Base-by-base conservation (phyloP, 2,329 filamentous ascomycete genomes). In the Xylaria polymorpha region DNA sequence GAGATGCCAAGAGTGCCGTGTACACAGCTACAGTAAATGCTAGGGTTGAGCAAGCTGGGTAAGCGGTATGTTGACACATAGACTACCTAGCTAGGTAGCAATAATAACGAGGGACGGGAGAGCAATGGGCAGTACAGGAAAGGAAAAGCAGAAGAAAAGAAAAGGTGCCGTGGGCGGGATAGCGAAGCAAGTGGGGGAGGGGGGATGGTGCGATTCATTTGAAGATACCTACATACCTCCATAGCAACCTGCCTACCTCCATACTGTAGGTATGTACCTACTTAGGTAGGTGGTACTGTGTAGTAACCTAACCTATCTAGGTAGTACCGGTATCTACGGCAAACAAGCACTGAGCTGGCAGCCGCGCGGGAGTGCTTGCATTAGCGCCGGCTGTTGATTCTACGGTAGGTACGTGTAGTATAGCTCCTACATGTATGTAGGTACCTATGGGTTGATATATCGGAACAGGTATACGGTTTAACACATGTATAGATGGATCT, bases 351-450 rank as follows among this genome's bases (percentile, higher is more conserved):
- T 29, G 25, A 29, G 37, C 43, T 15, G 18, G 25, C 25, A 29
- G 25, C 25, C 25, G 25, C 25, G 4, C 57, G 61, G 62, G 48
- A 68, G 66, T 63, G 60, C 55, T 66, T 69, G 66, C 69, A 68
- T 66, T 66, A 71, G 66, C 66, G 66, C 64, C 69, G 41, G 55
- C 29, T 61, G 35, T 20, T 4, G 35, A 48, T 20, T n/a, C 25
- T 29, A 2, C n/a, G n/a, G n/a, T 29, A 29, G 25, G 25, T 29
- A 29, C 25, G 4, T 29, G 4, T 29, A 29, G 25, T 29, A 29
- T 29, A 29, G 25, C 25, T 29, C 25, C 25, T 29, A 29, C 25
- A 29, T 29, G 4, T n/a, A n/a, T n/a, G 25, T 29, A 29, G 25
- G 25, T 29, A 29, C 25, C 25, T 29, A 29, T 29, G 25, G 2